phyloP scores from a whole-genome alignment of 345 rosid genomes.

The Arabidopsis suecica region DNA sequence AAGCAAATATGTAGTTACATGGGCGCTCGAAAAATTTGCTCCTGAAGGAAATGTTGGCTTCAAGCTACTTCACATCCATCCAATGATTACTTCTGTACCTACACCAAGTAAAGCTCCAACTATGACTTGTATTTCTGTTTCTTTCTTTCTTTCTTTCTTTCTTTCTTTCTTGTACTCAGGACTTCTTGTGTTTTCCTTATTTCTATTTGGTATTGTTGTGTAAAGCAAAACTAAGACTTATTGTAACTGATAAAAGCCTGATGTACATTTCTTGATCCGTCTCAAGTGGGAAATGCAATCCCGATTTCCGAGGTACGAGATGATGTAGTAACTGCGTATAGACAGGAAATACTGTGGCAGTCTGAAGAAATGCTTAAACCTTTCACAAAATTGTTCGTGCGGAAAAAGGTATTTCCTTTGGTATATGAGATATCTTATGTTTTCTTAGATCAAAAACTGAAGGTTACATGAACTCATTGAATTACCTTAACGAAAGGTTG shows the following conservation, averaged over 20 bases:
- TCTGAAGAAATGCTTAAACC: conserved; percentile 63
- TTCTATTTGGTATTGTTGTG: not conserved
- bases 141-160: conserved; percentile 24
- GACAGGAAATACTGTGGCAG: conserved; percentile 77
- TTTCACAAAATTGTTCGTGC: conserved; percentile 57
- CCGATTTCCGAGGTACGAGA: conserved; percentile 86
- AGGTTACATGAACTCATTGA: conserved; percentile 21
- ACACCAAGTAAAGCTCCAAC: conserved; percentile 73
- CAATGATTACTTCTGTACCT: conserved; percentile 69
- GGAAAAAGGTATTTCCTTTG: conserved; percentile 54
- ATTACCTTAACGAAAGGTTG: conserved; percentile 52
- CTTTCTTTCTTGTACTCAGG: conserved; percentile 13
- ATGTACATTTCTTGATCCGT: conserved; percentile 24
- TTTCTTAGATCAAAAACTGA: conserved; percentile 1
- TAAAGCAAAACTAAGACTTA: not conserved
- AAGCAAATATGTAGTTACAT: conserved; percentile 57
- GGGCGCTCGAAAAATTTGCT: conserved; percentile 62
- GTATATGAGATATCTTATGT: conserved; percentile 2
- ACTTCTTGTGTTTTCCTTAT: not conserved
- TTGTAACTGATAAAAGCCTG: not conserved
- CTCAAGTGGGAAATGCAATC: conserved; percentile 70
- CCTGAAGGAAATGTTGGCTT: conserved; percentile 58
- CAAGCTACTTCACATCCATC: conserved; percentile 74
- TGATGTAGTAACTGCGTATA: conserved; percentile 79
- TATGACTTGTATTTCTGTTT: conserved; percentile 9